A percentile compares a stretch with the other conserved stretches of the same genome.
These are phyloP conservation scores for Polygonum aviculare DNA, from an alignment of 148 eudicot genomes.

Conservation along the genomic window DNA sequence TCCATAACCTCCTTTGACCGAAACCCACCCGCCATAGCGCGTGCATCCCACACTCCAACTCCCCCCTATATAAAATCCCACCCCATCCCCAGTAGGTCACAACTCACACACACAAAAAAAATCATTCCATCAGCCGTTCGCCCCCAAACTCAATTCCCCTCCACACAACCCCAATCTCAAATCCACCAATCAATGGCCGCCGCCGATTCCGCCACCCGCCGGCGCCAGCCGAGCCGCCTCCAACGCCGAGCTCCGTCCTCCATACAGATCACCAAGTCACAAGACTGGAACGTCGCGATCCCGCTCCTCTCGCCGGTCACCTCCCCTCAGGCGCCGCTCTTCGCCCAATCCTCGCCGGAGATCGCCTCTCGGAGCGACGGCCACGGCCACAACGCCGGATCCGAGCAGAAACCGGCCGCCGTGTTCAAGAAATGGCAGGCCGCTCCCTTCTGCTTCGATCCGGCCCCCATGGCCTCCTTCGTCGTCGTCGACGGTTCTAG, in stretches of 20 bases:
- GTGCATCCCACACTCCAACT: background rate
- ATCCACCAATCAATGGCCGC: background rate
- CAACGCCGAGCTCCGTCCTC: slow-evolving; percentile 14
- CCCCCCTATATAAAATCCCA: background rate
- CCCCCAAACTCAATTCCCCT: background rate
- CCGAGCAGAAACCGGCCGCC: background rate
- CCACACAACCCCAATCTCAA: background rate
- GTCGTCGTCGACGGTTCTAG: background rate
- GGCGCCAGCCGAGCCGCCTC: slow-evolving; percentile 24
- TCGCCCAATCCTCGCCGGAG: background rate
- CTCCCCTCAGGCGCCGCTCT: background rate
- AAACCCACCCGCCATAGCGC: background rate
- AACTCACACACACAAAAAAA: background rate
- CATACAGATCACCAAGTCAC: background rate
- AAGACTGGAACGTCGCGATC: slow-evolving; percentile 11
- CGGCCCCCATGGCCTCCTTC: background rate
- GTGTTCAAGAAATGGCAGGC: slow-evolving; percentile 5
- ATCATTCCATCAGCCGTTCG: background rate
- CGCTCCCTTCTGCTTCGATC: background rate
- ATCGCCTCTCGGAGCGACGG: background rate
- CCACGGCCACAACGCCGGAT: background rate
- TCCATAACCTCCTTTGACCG: background rate
- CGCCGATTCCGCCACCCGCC: background rate
- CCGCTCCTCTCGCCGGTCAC: slow-evolving; percentile 13
- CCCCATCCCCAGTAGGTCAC: slow-evolving; percentile 9